A percentile compares a stretch with the other conserved stretches of the same genome.
Conservation (phyloP, 2,329 filamentous ascomycete genomes). For the Chlorencoelia australis region DNA sequence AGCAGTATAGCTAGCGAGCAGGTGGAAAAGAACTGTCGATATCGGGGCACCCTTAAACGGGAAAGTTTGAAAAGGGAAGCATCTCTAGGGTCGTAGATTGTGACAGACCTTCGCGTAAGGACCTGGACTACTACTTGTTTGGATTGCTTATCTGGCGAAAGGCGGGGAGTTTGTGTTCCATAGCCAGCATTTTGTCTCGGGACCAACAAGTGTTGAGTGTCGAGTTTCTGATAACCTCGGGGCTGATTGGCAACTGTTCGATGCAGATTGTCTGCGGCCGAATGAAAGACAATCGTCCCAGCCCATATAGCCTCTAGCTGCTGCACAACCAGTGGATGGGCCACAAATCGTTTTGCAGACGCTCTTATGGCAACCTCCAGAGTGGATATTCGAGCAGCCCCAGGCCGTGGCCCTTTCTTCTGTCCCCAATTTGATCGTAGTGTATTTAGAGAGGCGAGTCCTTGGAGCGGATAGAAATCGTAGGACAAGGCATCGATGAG, state of each 20-base stretch:
- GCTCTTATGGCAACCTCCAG: conserved; percentile 89
- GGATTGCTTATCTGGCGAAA: conserved; percentile 19
- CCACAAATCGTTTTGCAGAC: conserved; percentile 83
- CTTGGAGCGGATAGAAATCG: conserved; percentile 88
- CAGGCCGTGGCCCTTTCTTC: conserved; percentile 37
- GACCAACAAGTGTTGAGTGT: conserved; percentile 20
- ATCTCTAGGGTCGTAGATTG: conserved; percentile 80
- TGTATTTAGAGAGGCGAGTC: conserved; percentile 45
- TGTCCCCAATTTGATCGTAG: conserved; percentile 28
- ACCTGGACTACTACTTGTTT: conserved; percentile 6
- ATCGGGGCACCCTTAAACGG: conserved; percentile 79
- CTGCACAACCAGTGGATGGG: conserved; percentile 84
- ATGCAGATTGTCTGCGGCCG: conserved; percentile 75
- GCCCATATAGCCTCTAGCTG: conserved; percentile 98
- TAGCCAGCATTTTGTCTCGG: conserved; percentile 11
- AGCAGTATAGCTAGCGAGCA: conserved; percentile 78
- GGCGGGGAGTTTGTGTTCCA: conserved; percentile 14
- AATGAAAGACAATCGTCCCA: conserved; percentile 89
- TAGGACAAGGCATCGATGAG: conserved; percentile 91
- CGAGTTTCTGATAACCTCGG: conserved; percentile 8
- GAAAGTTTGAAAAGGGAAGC: conserved; percentile 89
- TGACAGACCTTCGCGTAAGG: conserved; percentile 50
- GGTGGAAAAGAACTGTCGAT: conserved; percentile 83
- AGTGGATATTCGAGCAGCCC: conserved; percentile 72
- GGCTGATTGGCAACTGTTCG: conserved; percentile 13